These are phyloP conservation scores for Apostasia shenzhenica DNA, from an alignment of 106 monocot genomes.

Conservation along the genomic window DNA sequence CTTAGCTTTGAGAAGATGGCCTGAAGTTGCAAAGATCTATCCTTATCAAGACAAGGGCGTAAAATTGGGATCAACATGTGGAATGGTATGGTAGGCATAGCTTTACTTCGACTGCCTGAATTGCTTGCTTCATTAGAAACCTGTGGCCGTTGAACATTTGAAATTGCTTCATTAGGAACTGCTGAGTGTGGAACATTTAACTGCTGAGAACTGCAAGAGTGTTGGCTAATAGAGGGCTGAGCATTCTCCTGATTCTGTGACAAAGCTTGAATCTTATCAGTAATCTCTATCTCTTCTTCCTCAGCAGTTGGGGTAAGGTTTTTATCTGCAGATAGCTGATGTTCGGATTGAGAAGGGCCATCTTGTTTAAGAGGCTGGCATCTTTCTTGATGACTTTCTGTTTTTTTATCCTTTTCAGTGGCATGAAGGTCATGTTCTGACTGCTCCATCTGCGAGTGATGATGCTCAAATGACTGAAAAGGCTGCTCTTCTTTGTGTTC, in stretches of 20 bases:
- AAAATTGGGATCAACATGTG: conserved; percentile 65
- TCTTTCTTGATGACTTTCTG: conserved; percentile 17
- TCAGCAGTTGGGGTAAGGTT: conserved; percentile 21
- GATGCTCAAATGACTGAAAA: conserved; percentile 22
- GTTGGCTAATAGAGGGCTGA: conserved; percentile 30
- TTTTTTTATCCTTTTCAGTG: conserved; percentile 22
- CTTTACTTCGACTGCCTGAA: conserved; percentile 28
- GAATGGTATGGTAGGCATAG: conserved; percentile 47
- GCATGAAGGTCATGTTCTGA: conserved; percentile 13
- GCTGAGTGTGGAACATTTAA: conserved; percentile 23
- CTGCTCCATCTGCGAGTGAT: conserved; percentile 19
- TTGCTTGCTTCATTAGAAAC: conserved; percentile 36
- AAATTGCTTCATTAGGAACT: conserved; percentile 41
- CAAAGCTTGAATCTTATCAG: conserved; percentile 25
- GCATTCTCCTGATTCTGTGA: conserved; percentile 23
- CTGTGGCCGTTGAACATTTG: conserved; percentile 42
- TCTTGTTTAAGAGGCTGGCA: conserved; percentile 7
- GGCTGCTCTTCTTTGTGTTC: conserved; percentile 32
- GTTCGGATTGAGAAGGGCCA: conserved; percentile 21
- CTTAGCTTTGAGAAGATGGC: conserved; percentile 59
- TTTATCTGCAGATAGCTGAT: conserved; percentile 13
- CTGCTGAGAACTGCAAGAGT: conserved; percentile 20
- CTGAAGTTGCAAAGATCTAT: conserved; percentile 71
- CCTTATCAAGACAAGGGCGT: conserved; percentile 75
- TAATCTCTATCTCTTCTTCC: conserved; percentile 12